Evolutionary conservation across 179 eudicot genomes (phyloP).

Genomic region (Gypsophila paniculata): DNA sequence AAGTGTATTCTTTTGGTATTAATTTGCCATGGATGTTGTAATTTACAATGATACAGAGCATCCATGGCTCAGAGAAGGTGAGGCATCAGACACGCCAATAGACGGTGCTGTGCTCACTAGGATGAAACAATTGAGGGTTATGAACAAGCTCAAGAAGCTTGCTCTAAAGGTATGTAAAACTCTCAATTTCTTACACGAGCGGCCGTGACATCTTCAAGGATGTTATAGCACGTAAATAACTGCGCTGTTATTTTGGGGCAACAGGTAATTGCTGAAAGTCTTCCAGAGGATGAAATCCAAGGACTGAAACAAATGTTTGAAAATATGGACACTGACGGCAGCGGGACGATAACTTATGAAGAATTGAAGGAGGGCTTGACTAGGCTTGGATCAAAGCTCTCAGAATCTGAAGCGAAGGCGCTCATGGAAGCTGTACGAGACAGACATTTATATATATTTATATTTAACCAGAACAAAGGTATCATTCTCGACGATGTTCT

Average conservation of each 20-base stretch:
- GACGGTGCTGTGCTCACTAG: conserved; percentile 78
- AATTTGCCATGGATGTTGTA: not conserved
- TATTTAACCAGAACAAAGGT: conserved; percentile 1
- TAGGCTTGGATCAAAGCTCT: conserved; percentile 45
- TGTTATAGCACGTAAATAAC: not conserved
- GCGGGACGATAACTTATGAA: conserved; percentile 46
- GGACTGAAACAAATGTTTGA: conserved; percentile 54
- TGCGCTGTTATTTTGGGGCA: conserved; percentile 1
- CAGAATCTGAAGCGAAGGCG: conserved; percentile 43
- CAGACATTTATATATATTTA: not conserved
- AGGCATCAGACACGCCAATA: conserved; percentile 85
- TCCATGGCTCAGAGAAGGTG: conserved; percentile 93
- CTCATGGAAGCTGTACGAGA: conserved; percentile 46
- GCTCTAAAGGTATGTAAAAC: conserved; percentile 56
- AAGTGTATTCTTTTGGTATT: not conserved
- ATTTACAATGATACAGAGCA: conserved; percentile 44
- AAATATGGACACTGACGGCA: conserved; percentile 46
- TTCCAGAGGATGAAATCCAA: conserved; percentile 52
- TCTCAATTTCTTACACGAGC: not conserved
- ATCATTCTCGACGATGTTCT: not conserved
- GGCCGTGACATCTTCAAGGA: not conserved
- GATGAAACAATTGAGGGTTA: conserved; percentile 85
- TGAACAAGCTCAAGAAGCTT: conserved; percentile 89
- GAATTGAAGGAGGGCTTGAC: conserved; percentile 46
- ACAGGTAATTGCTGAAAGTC: conserved; percentile 52